phyloP scores from a whole-genome alignment of 192 early-diverging fungal species.

The Oehlia diaphana region DNA sequence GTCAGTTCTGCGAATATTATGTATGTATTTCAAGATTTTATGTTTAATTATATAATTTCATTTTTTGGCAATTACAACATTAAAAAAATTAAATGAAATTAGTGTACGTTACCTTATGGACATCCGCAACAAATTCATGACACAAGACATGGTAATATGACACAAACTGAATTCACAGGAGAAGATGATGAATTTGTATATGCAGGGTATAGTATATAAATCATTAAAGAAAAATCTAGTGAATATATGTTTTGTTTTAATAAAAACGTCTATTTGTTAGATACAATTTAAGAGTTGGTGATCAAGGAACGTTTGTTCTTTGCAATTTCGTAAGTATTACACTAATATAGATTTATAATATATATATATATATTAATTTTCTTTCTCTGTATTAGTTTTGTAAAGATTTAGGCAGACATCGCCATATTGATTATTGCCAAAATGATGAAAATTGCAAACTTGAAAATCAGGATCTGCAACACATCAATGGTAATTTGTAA shows the following conservation, averaged over 20 bases:
- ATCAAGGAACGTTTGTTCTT: slow-evolving; percentile 15
- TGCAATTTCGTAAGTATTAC: slow-evolving; percentile 5
- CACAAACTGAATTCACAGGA: background rate
- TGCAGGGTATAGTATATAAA: background rate
- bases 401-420: slow-evolving; percentile 16
- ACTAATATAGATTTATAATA: background rate
- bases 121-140: background rate
- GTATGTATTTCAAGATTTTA: background rate
- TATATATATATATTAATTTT: too few species aligned
- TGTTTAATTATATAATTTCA: background rate
- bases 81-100: too few species aligned
- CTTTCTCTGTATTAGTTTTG: background rate
- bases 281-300: slow-evolving; percentile 6
- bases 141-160: slow-evolving; percentile 17
- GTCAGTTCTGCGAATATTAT: slow-evolving; percentile 23
- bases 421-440: slow-evolving; percentile 33
- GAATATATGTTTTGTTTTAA: background rate
- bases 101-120: slow-evolving; percentile 20
- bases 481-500: slow-evolving; percentile 12
- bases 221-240: background rate
- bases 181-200: slow-evolving; percentile 26
- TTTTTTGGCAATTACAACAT: background rate
- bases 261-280: background rate
- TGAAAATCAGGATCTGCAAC: background rate
- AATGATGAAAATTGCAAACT: slow-evolving; percentile 9